Evolutionary conservation across 352 stramenopile species (phyloP).

Genomic region (Globisporangium spinosum): DNA sequence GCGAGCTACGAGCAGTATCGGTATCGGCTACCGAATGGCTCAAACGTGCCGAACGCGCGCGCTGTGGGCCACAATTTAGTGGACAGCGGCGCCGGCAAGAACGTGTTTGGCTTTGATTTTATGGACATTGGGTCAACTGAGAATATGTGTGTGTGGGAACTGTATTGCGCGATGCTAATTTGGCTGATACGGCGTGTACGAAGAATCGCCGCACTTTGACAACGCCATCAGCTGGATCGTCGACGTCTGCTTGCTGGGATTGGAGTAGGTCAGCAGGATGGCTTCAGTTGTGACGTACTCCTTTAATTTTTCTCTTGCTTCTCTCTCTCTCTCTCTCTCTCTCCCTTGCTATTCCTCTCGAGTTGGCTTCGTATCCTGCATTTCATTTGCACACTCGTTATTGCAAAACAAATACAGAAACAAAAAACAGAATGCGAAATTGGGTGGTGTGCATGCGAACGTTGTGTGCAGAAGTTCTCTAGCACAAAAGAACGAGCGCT

Average conservation of each 20-base stretch:
- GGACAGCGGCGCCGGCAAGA: constrained; percentile 2
- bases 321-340: background rate
- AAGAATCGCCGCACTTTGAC: constrained; percentile 39
- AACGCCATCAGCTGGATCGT: constrained; percentile 46
- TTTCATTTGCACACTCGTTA: background rate
- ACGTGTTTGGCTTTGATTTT: background rate
- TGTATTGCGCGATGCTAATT: constrained; percentile 26
- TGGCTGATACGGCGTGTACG: constrained; percentile 51
- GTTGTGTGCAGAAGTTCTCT: too few relatives aligned
- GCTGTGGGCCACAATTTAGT: constrained; percentile 1
- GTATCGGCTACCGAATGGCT: constrained; percentile 9
- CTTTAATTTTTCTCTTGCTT: background rate
- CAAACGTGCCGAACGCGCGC: background rate
- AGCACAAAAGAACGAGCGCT: too few relatives aligned
- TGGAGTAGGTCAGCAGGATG: background rate
- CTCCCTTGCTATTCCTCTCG: too few relatives aligned
- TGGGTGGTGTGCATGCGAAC: too few relatives aligned
- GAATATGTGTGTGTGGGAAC: constrained; percentile 3
- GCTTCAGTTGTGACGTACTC: background rate
- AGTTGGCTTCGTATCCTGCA: background rate
- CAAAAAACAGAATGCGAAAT: too few relatives aligned
- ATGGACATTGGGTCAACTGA: background rate
- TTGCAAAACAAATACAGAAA: too few relatives aligned
- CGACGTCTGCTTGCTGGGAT: constrained; percentile 30
- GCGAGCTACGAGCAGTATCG: constrained; percentile 11